These are phyloP conservation scores for Neurospora sp. DNA, from an alignment of 495 filamentous ascomycete genomes.

Conservation along the genomic window DNA sequence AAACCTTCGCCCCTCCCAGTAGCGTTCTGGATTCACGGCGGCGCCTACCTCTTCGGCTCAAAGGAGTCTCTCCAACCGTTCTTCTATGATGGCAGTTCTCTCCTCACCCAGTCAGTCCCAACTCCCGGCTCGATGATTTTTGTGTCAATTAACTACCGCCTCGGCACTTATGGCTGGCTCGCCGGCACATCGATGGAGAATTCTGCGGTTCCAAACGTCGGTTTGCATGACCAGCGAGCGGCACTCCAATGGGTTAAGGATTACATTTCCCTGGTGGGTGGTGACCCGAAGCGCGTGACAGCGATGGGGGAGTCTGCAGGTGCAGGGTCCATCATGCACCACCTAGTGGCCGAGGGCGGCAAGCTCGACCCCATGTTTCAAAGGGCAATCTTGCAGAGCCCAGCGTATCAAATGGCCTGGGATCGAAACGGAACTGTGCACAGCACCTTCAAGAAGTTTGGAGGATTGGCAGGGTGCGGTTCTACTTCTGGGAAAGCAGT, in stretches of 20 bases:
- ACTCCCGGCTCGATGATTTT: conserved; percentile 36
- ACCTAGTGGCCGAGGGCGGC: conserved; percentile 50
- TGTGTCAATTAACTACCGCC: conserved; percentile 53
- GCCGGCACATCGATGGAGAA: conserved; percentile 38
- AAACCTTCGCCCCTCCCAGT: conserved; percentile 33
- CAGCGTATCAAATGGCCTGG: conserved; percentile 35
- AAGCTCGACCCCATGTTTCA: conserved; percentile 37
- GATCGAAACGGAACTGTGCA: conserved; percentile 30
- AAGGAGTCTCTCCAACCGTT: conserved; percentile 29
- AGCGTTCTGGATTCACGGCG: conserved; percentile 52
- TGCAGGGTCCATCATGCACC: conserved; percentile 53
- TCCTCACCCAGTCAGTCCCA: conserved; percentile 35
- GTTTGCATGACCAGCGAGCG: conserved; percentile 40
- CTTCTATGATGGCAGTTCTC: conserved; percentile 26
- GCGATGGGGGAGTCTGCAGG: conserved; percentile 63
- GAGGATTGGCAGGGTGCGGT: conserved; percentile 35
- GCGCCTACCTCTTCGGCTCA: conserved; percentile 43
- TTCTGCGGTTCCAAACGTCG: conserved; percentile 37
- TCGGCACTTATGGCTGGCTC: conserved; percentile 47
- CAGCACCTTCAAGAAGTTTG: conserved; percentile 33
- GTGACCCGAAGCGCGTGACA: conserved; percentile 51
- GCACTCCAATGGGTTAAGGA: conserved; percentile 57
- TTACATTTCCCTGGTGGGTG: conserved; percentile 57
- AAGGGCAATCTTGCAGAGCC: conserved; percentile 36
- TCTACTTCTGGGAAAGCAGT: conserved; percentile 9